Evolutionary conservation across 257 asterid genomes (phyloP).

Genomic region (Nicotiana otophora): DNA sequence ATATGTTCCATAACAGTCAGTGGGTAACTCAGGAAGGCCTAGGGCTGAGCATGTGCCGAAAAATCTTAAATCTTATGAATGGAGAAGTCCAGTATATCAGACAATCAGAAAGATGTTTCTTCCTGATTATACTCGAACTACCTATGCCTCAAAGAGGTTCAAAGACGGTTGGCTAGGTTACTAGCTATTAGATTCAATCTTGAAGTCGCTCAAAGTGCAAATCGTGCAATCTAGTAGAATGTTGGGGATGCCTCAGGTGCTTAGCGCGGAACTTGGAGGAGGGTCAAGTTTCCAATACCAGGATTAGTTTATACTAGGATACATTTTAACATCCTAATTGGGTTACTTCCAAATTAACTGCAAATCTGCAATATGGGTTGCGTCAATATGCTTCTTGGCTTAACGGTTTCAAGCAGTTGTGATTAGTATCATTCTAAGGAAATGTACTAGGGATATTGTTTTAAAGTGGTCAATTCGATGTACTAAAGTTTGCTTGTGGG

Average conservation of each 20-base stretch:
- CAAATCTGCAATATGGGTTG: background rate
- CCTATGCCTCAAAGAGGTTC: slow-evolving; percentile 38
- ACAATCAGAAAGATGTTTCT: slow-evolving; percentile 67
- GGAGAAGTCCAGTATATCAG: slow-evolving; percentile 87
- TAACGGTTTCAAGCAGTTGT: background rate
- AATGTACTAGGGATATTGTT: background rate
- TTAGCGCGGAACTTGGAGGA: background rate
- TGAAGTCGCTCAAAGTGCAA: background rate
- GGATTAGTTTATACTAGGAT: too few relatives aligned
- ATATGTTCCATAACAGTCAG: slow-evolving; percentile 65
- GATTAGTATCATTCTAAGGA: background rate
- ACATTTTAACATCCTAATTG: background rate
- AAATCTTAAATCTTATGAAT: slow-evolving; percentile 68
- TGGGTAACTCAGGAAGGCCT: slow-evolving; percentile 78
- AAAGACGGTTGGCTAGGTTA: slow-evolving; percentile 21
- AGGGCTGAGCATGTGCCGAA: slow-evolving; percentile 65
- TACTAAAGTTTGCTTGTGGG: background rate
- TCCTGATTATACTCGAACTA: slow-evolving; percentile 55
- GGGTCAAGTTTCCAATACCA: background rate
- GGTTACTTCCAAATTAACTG: background rate
- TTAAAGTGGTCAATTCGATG: background rate
- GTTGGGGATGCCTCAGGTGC: background rate
- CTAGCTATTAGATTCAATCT: background rate
- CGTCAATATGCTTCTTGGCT: background rate
- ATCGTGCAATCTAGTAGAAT: background rate